phyloP scores from a whole-genome alignment of 1,139 yeast genomes.

The Blastobotrys capitulatus region DNA sequence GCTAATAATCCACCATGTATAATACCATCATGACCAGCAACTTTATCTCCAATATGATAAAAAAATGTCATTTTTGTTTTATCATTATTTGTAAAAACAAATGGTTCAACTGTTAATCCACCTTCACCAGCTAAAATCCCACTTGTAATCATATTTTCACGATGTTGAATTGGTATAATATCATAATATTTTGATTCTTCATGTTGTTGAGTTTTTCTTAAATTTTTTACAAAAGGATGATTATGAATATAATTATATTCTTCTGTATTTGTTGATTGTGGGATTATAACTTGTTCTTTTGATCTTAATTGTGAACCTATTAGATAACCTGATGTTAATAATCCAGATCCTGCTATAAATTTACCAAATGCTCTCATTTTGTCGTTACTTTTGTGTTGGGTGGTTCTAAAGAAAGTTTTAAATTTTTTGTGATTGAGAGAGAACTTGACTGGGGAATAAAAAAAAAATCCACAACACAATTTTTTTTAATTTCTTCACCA shows the following conservation, averaged over 20 bases:
- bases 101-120: conserved; percentile 26
- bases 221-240: conserved; percentile 20
- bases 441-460: too few relatives aligned
- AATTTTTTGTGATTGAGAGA: too few relatives aligned
- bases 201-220: conserved; percentile 18
- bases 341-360: background rate
- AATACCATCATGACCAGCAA: conserved; percentile 62
- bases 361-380: background rate
- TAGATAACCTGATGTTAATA: conserved; percentile 1
- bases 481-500: background rate
- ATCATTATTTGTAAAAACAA: conserved; percentile 21
- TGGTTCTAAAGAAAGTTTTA: too few relatives aligned
- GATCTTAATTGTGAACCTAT: conserved; percentile 1
- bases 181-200: conserved; percentile 24
- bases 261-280: background rate
- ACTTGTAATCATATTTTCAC: conserved; percentile 25
- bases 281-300: background rate
- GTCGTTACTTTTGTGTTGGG: too few relatives aligned
- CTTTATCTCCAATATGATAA: conserved; percentile 62
- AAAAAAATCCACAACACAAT: background rate
- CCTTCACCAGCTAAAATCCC: conserved; percentile 26
- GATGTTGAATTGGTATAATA: conserved; percentile 23
- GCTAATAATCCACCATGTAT: conserved; percentile 86
- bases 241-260: conserved; percentile 20
- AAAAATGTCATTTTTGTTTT: conserved; percentile 34